Percentiles rank a stretch among this genome's conserved stretches.
phyloP scores from a whole-genome alignment of 495 filamentous ascomycete species.

The Extremus antarcticus region DNA sequence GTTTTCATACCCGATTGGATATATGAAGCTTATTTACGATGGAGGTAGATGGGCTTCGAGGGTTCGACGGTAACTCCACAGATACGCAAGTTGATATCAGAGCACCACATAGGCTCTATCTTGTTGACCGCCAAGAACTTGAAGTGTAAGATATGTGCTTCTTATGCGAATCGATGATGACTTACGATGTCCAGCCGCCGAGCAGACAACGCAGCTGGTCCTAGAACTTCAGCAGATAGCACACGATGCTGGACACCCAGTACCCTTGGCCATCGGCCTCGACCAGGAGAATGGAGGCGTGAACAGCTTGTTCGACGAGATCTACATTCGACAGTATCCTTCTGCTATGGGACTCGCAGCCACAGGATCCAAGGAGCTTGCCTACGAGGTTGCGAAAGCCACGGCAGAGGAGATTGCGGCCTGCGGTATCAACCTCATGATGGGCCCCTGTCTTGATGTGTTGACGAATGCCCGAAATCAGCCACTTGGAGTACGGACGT shows the following conservation, averaged over 20 bases:
- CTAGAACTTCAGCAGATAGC: conserved; percentile 82
- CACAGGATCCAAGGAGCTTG: conserved; percentile 64
- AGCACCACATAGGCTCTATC: conserved; percentile 76
- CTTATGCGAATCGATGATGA: neutral
- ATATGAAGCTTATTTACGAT: neutral
- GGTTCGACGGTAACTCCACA: conserved; percentile 76
- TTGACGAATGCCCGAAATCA: conserved; percentile 81
- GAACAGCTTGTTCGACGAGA: conserved; percentile 85
- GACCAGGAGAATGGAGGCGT: conserved; percentile 94
- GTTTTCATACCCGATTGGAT: neutral
- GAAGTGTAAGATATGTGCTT: conserved; percentile 50
- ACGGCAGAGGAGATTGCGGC: conserved; percentile 78
- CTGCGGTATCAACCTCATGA: conserved; percentile 81
- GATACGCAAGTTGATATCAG: conserved; percentile 71
- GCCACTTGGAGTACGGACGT: conserved; percentile 70
- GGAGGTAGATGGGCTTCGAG: conserved; percentile 67
- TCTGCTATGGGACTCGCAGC: conserved; percentile 86
- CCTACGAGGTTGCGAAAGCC: conserved; percentile 72
- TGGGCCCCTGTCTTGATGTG: conserved; percentile 84
- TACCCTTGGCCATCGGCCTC: conserved; percentile 71
- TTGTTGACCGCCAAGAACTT: conserved; percentile 83
- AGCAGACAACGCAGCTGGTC: conserved; percentile 69
- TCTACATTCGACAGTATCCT: conserved; percentile 82
- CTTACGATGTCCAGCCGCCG: conserved; percentile 48
- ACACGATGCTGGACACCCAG: conserved; percentile 71